Conservation (phyloP, 1,284 basidiomycete species). For the Exobasidium cylindrosporum region DNA sequence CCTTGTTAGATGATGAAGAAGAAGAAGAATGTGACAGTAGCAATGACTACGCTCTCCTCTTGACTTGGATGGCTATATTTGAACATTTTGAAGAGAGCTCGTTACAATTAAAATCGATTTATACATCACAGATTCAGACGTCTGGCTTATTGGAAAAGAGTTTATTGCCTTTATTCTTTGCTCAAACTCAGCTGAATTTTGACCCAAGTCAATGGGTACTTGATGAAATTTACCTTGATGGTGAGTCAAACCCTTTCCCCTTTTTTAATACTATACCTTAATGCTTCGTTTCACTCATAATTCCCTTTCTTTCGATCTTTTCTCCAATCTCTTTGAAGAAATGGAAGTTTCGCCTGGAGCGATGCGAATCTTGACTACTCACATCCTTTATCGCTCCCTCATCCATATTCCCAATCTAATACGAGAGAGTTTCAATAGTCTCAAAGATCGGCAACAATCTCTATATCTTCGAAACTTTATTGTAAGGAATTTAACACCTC, state of each 20-base stretch:
- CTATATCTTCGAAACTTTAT: conserved; percentile 75
- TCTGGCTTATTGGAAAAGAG: conserved; percentile 64
- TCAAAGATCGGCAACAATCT: conserved; percentile 83
- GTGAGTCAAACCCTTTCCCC: no score
- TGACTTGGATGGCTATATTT: conserved; percentile 85
- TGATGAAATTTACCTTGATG: conserved; percentile 77
- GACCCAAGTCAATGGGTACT: conserved; percentile 79
- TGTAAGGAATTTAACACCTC: conserved; percentile 81
- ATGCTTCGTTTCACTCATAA: no score
- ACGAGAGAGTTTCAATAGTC: conserved; percentile 77
- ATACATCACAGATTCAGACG: conserved; percentile 78
- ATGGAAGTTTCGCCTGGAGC: conserved; percentile 62
- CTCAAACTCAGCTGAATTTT: background rate
- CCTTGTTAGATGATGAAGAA: conserved; percentile 23
- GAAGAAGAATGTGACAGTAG: background rate
- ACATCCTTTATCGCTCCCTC: conserved; percentile 65
- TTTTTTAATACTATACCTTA: no score
- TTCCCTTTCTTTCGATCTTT: background rate
- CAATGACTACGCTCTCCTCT: conserved; percentile 58
- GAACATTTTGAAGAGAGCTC: conserved; percentile 85
- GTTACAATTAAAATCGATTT: conserved; percentile 73
- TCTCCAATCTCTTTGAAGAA: no score
- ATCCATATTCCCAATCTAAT: conserved; percentile 45
- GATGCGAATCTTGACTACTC: conserved; percentile 65
- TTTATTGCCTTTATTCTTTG: conserved; percentile 68